Evolutionary conservation across 2,329 filamentous ascomycete genomes (phyloP).

Genomic region (Apiospora marii): DNA sequence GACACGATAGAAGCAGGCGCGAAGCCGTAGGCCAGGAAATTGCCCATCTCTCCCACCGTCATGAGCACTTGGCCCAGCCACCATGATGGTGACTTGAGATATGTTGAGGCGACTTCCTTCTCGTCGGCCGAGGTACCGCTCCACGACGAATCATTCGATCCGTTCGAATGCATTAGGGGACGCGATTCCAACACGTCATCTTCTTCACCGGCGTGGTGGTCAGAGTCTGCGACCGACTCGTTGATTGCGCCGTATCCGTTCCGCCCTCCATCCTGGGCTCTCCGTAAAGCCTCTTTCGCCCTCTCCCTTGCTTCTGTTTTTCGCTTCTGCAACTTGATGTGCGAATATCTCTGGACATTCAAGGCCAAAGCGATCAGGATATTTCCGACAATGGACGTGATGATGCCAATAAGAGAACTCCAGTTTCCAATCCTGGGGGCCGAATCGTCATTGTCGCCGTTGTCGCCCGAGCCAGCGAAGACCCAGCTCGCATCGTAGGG

Average conservation of each 20-base stretch:
- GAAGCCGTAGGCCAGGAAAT: slow-evolving; percentile 97
- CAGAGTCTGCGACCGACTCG: slow-evolving; percentile 35
- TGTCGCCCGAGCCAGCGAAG: slow-evolving; percentile 28
- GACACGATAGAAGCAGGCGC: slow-evolving; percentile 97
- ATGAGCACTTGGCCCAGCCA: slow-evolving; percentile 95
- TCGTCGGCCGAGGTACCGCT: slow-evolving; percentile 46
- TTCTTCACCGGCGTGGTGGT: slow-evolving; percentile 41
- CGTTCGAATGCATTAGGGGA: slow-evolving; percentile 60
- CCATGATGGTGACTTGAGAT: slow-evolving; percentile 93
- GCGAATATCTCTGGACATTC: slow-evolving; percentile 96
- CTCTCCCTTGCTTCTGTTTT: slow-evolving; percentile 64
- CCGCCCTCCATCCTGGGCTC: slow-evolving; percentile 44
- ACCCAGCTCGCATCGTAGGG: slow-evolving; percentile 32
- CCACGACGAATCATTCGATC: slow-evolving; percentile 51
- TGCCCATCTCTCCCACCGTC: slow-evolving; percentile 90
- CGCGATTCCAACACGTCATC: slow-evolving; percentile 53
- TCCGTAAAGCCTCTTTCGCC: slow-evolving; percentile 61
- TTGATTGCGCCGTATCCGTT: slow-evolving; percentile 42
- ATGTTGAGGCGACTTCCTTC: slow-evolving; percentile 66
- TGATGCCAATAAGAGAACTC: slow-evolving; percentile 94
- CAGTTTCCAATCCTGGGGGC: slow-evolving; percentile 70
- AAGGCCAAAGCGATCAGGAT: slow-evolving; percentile 93
- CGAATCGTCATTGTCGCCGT: slow-evolving; percentile 37
- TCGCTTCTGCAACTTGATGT: slow-evolving; percentile 82
- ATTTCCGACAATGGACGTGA: slow-evolving; percentile 92